Evolutionary conservation across 148 eudicot genomes (phyloP).

Genomic region (Vaccinium myrtillus): DNA sequence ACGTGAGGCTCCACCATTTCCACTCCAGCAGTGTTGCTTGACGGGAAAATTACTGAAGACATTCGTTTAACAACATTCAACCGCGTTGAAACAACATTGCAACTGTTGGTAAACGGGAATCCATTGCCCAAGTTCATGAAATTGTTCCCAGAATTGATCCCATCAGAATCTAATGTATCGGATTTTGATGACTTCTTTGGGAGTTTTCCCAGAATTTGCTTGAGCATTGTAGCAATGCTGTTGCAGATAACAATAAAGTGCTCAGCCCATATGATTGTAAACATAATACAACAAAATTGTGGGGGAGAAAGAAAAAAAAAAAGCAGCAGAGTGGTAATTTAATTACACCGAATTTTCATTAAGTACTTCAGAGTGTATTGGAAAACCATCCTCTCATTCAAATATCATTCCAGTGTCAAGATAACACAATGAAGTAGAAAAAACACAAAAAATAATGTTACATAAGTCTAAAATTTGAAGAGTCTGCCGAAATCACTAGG

Average conservation of each 20-base stretch:
- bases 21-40: slow-evolving; percentile 34
- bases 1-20: slow-evolving; percentile 41
- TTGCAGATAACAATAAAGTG: neutral
- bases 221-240: slow-evolving; percentile 30
- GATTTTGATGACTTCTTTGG: slow-evolving; percentile 43
- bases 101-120: slow-evolving; percentile 30
- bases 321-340: neutral
- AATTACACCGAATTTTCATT: neutral
- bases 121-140: slow-evolving; percentile 24
- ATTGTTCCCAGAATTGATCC: slow-evolving; percentile 28
- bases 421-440: neutral
- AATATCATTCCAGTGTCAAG: neutral
- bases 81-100: slow-evolving; percentile 34
- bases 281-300: neutral
- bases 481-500: no score
- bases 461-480: no score
- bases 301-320: neutral
- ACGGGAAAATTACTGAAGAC: slow-evolving; percentile 50
- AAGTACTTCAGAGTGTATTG: neutral
- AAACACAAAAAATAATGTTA: no score
- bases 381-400: neutral
- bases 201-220: slow-evolving; percentile 44
- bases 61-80: slow-evolving; percentile 42
- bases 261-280: neutral
- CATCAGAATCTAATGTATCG: slow-evolving; percentile 30